phyloP scores from a whole-genome alignment of 805 yeast genomes.

The Wickerhamiella alocasiicola region DNA sequence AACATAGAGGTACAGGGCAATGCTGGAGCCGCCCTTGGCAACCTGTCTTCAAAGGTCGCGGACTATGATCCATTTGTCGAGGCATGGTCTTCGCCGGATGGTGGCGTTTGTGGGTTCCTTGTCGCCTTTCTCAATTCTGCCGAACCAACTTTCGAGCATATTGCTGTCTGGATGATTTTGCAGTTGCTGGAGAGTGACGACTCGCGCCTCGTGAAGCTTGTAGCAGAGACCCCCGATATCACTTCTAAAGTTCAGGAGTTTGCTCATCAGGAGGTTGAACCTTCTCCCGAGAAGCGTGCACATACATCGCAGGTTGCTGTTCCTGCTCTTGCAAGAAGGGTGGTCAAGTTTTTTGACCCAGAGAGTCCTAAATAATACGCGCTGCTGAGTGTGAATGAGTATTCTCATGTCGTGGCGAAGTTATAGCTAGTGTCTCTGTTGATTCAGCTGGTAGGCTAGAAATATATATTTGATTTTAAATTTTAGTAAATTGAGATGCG shows the following conservation, averaged over 20 bases:
- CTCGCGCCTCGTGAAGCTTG: constrained; percentile 34
- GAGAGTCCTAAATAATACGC: neutral
- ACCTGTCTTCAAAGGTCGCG: constrained; percentile 78
- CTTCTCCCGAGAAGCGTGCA: constrained; percentile 20
- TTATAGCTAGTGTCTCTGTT: too few relatives aligned
- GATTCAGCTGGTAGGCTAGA: too few relatives aligned
- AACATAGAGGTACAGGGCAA: constrained; percentile 96
- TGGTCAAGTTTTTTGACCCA: constrained; percentile 17
- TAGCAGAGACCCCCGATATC: constrained; percentile 26
- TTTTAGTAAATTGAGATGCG: too few relatives aligned
- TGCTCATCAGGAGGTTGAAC: constrained; percentile 23
- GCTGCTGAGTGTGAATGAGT: too few relatives aligned
- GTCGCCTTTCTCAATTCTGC: constrained; percentile 66
- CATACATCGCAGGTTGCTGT: constrained; percentile 28
- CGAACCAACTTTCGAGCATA: constrained; percentile 92
- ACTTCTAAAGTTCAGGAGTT: constrained; percentile 25
- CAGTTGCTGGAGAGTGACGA: constrained; percentile 86
- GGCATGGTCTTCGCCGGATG: constrained; percentile 67
- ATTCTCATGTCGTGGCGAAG: too few relatives aligned
- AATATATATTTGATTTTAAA: too few relatives aligned
- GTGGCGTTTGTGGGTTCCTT: constrained; percentile 78
- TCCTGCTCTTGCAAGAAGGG: constrained; percentile 28
- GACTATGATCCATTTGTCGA: constrained; percentile 69
- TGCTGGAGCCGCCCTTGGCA: constrained; percentile 96
- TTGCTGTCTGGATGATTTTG: constrained; percentile 91